Evolutionary conservation across 1,284 basidiomycete species (phyloP), one percentile per base, ranked within the genome.

Genomic region (Cutaneotrichosporon daszewskae): DNA sequence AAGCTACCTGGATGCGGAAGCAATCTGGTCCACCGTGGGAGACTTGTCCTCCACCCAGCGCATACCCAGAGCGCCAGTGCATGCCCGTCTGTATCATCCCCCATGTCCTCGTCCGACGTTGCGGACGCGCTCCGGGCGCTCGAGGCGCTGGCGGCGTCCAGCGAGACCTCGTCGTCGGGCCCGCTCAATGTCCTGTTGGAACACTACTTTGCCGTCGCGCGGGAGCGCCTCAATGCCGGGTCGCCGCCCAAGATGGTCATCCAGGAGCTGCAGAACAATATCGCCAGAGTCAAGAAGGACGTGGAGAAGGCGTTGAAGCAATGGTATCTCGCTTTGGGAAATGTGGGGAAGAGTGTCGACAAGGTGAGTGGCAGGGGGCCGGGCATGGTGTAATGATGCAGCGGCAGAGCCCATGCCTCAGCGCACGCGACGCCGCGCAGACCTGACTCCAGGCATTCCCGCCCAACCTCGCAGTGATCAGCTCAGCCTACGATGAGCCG

Each of bases 281-380:
- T 87, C 3, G 83, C 85, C 32, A 66, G 74, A 3, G 79, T 74
- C 62, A 89, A 85, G 79, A 88, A 83, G 67, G 86, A 88, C 45
- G 75, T 90, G 0, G 87, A 90, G 51, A 85, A 89, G 36, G 77
- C 82, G 2, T 81, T 91, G 74, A 94, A 91, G 69, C 87, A 88
- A 55, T 78, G 89, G 40, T 87, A 91, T 60, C 78, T 76, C 19
- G 80, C 82, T 1, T 71, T 92, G 6, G 79, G 81, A 16, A 80
- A 79, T 54, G 76, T 90, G 27, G 87, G 87, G 23, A 94, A 91
- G 69, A 77, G 81, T 0, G 68, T 94, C 57, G 90, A 95, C 64
- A 95, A 92, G 83, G 90, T 87, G 40, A 34, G 66, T 47, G 9
- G 11, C 19, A 8, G 29, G 17, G 17, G 17, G 18, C 12, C 12